A percentile compares a stretch with the other conserved stretches of the same genome.
Evolutionary conservation across 2,329 filamentous ascomycete genomes (phyloP).

Genomic region (Penicillium oxalicum): DNA sequence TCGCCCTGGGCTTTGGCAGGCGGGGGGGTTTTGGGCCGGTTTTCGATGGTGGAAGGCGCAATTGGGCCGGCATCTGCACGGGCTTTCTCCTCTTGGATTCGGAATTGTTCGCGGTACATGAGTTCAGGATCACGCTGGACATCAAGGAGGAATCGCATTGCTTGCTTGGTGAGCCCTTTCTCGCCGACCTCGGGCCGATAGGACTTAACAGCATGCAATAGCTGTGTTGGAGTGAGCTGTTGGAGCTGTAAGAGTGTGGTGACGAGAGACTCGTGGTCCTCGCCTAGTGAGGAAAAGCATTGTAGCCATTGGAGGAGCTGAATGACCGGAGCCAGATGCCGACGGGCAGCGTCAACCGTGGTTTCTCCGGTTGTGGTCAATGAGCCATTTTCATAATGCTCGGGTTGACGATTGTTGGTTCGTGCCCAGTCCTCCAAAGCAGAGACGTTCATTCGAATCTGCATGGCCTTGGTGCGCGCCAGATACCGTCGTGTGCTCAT

Average conservation of each 20-base stretch:
- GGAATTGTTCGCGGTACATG: slow-evolving; percentile 38
- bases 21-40: slow-evolving; percentile 27
- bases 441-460: slow-evolving; percentile 98
- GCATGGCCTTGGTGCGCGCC: slow-evolving; percentile 96
- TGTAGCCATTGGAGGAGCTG: slow-evolving; percentile 96
- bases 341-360: slow-evolving; percentile 74
- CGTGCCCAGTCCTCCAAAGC: slow-evolving; percentile 93
- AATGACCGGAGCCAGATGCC: slow-evolving; percentile 82
- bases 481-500: slow-evolving; percentile 95
- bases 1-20: slow-evolving; percentile 11
- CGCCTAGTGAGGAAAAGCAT: slow-evolving; percentile 88
- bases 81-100: slow-evolving; percentile 25
- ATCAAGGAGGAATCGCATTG: slow-evolving; percentile 75
- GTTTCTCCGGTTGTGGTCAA: slow-evolving; percentile 79
- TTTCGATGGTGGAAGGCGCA: slow-evolving; percentile 9
- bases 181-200: slow-evolving; percentile 94
- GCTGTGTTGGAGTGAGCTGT: slow-evolving; percentile 74
- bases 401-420: slow-evolving; percentile 84
- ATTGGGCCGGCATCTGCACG: slow-evolving; percentile 14
- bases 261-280: slow-evolving; percentile 82
- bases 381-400: slow-evolving; percentile 91
- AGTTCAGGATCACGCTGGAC: slow-evolving; percentile 69
- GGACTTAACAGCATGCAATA: slow-evolving; percentile 85
- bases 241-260: slow-evolving; percentile 86
- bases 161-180: slow-evolving; percentile 80